phyloP scores from a whole-genome alignment of 179 eudicot genomes.

The Dionaea muscipula region DNA sequence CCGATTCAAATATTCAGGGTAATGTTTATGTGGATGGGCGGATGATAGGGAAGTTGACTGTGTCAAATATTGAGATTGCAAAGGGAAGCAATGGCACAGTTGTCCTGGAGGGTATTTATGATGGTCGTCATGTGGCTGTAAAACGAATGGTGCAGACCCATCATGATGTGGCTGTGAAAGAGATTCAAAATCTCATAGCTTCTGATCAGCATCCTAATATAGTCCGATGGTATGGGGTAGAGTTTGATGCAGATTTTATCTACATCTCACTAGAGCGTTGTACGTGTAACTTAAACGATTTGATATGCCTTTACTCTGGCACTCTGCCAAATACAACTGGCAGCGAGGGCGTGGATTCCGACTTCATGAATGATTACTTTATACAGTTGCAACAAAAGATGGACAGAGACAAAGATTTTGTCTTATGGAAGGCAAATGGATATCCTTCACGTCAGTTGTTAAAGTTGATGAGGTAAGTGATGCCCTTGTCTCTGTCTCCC shows the following conservation, averaged over 20 bases:
- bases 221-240: conserved; percentile 64
- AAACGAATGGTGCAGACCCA: conserved; percentile 59
- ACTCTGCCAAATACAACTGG: conserved; percentile 12
- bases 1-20: conserved; percentile 5
- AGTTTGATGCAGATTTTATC: conserved; percentile 53
- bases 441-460: conserved; percentile 52
- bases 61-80: conserved; percentile 42
- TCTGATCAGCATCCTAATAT: conserved; percentile 71
- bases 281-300: conserved; percentile 47
- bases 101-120: conserved; percentile 58
- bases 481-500: neutral
- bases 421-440: conserved; percentile 52
- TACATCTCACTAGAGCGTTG: conserved; percentile 63
- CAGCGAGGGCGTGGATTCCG: conserved; percentile 7
- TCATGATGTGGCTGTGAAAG: conserved; percentile 57
- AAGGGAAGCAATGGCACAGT: conserved; percentile 66
- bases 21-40: conserved; percentile 26
- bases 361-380: conserved; percentile 12
- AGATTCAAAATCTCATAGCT: conserved; percentile 62
- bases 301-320: conserved; percentile 23
- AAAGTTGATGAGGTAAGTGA: conserved; percentile 56
- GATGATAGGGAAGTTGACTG: conserved; percentile 42
- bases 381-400: conserved; percentile 19
- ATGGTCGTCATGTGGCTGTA: conserved; percentile 64
- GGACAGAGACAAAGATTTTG: conserved; percentile 23